phyloP scores from a whole-genome alignment of 2,329 filamentous ascomycete species.

The Colletotrichum noveboracense region DNA sequence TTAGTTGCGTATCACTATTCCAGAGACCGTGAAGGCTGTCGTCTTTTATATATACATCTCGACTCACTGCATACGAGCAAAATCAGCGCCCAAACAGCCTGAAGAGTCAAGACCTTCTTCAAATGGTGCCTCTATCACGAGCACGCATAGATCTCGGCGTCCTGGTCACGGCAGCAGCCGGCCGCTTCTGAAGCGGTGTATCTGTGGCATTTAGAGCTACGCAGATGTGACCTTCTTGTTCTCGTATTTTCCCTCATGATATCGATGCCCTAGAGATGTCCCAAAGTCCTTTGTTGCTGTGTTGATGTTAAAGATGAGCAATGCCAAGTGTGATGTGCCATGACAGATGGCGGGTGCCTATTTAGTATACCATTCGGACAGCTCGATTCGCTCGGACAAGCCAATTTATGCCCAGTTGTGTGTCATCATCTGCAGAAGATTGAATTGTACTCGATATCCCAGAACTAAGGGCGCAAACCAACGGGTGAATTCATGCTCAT shows the following conservation, averaged over 20 bases:
- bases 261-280: background rate
- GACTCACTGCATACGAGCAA: background rate
- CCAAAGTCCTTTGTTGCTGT: background rate
- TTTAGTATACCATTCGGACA: background rate
- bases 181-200: background rate
- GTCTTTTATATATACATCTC: background rate
- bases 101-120: background rate
- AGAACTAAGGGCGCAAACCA: background rate
- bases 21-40: background rate
- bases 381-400: background rate
- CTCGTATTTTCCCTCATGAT: background rate
- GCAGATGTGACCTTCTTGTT: background rate
- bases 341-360: background rate
- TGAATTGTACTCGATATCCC: accelerated
- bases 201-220: background rate
- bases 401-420: background rate
- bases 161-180: background rate
- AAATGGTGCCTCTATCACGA: background rate
- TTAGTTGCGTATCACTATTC: background rate
- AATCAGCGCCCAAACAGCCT: background rate
- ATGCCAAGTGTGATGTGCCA: background rate
- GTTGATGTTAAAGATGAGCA: background rate
- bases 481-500: background rate
- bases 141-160: background rate
- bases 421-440: background rate